Base-by-base conservation (phyloP, 2,329 filamentous ascomycete genomes). In the Claviceps sp. region DNA sequence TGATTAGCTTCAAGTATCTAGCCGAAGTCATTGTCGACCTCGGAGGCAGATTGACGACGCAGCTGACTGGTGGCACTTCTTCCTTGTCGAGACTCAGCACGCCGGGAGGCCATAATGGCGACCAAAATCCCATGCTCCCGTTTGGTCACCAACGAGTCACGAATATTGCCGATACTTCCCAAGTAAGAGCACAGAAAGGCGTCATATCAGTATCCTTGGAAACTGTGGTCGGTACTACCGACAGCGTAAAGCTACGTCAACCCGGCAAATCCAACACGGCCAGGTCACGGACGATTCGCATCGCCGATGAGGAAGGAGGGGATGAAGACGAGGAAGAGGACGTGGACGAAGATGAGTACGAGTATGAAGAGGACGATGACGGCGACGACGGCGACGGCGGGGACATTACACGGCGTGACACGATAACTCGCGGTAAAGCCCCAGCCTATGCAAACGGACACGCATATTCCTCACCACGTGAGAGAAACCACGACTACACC, bases 1-100 rank as follows among this genome's bases (percentile, higher is more conserved):
- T 97, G 83, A 93, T 98, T 57, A 89, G 84, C 60, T 97, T 98
- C 72, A 88, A 85, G 59, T 97, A 98, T 63, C 87, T 90, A 58
- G 78, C 96, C 20, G 93, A 98, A 66, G 87, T 96, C 2, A 84
- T 97, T 30, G 81, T 96, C 22, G 93, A 98, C 63, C 75, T 97
- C 0, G 90, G 93, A 47, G 91, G 91, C 40, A 93, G 89, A 63
- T 71, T 96, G 42, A 80, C 84, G 1, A 81, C 80, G n/a, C 81
- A 89, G 56, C 67, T 81, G 49, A 84, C 89, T 60, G 77, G 82
- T 43, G 78, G 30, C 30, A 30, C 82, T 18, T 78, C 79, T 70
- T 63, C 75, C 57, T 58, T 60, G n/a, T 62, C 71, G 61, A 70
- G 69, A 62, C 68, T 65, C 59, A 72, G 62, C 51, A 63, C 60